A percentile compares a stretch with the other conserved stretches of the same genome.
phyloP scores from a whole-genome alignment of 208 protist genomes.

The Crithidia brevicula region DNA sequence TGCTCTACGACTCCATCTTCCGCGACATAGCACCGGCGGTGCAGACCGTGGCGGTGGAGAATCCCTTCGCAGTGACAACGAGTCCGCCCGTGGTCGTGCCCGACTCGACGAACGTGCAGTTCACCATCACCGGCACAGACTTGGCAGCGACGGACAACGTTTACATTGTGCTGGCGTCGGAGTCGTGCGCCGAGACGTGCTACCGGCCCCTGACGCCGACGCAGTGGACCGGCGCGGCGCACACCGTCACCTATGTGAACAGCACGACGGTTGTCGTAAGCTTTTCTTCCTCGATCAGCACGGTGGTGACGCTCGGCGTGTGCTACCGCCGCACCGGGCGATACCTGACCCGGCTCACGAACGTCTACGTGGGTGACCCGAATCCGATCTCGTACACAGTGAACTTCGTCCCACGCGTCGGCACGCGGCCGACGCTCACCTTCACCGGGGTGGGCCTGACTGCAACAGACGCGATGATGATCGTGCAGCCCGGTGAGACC shows the following conservation, averaged over 20 bases:
- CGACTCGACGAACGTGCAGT: slow-evolving; percentile 37
- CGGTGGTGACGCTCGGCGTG: slow-evolving; percentile 55
- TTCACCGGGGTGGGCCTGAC: slow-evolving; percentile 71
- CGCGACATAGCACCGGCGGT: slow-evolving; percentile 35
- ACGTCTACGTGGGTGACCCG: slow-evolving; percentile 53
- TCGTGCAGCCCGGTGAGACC: slow-evolving; percentile 47
- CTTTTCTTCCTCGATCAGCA: slow-evolving; percentile 45
- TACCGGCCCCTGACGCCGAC: slow-evolving; percentile 48
- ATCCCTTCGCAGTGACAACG: slow-evolving; percentile 53
- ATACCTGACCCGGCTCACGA: slow-evolving; percentile 59
- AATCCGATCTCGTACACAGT: slow-evolving; percentile 76
- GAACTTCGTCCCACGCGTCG: slow-evolving; percentile 76
- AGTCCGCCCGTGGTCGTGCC: slow-evolving; percentile 63
- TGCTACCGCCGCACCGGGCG: slow-evolving; percentile 78
- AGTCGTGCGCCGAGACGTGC: slow-evolving; percentile 82
- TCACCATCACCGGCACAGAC: slow-evolving; percentile 57
- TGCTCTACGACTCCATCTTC: slow-evolving; percentile 53
- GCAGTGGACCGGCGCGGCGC: slow-evolving; percentile 39
- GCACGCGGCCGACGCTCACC: slow-evolving; percentile 74
- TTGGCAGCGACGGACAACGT: slow-evolving; percentile 56
- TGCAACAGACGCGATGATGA: slow-evolving; percentile 58
- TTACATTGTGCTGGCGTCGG: slow-evolving; percentile 53
- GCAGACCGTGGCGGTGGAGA: slow-evolving; percentile 44
- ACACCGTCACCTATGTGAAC: slow-evolving; percentile 53
- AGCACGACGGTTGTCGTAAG: slow-evolving; percentile 44